These are phyloP conservation scores for Tagetes patula DNA, from an alignment of 129 eudicot species.

Conservation along the genomic window DNA sequence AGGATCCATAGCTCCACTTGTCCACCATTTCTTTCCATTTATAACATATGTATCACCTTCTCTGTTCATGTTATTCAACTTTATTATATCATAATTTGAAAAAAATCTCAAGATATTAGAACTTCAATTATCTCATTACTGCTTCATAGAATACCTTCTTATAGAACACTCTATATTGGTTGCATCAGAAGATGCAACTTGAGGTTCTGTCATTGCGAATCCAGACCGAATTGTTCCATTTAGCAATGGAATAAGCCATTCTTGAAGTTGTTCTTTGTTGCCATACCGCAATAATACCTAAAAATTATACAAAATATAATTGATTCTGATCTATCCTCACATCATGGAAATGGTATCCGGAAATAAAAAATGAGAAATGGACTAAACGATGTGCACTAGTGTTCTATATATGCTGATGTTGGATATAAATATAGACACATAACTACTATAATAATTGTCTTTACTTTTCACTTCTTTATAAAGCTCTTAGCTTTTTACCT, in stretches of 20 bases:
- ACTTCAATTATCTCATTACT: neutral
- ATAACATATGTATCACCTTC: constrained; percentile 80
- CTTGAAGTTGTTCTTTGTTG: constrained; percentile 72
- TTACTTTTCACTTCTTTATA: neutral
- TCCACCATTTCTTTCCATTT: constrained; percentile 98
- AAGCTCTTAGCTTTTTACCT: constrained; percentile 50
- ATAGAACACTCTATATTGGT: constrained; percentile 96
- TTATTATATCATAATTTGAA: constrained; percentile 6
- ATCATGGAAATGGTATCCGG: constrained; percentile 9
- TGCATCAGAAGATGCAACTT: constrained; percentile 97
- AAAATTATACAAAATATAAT: neutral
- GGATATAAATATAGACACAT: neutral
- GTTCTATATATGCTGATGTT: neutral
- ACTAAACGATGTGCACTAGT: neutral
- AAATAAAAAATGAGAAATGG: constrained; percentile 2
- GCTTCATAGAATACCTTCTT: constrained; percentile 45
- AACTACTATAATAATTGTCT: neutral
- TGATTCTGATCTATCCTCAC: neutral
- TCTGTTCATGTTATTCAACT: constrained; percentile 42
- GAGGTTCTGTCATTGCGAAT: constrained; percentile 98
- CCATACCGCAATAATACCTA: constrained; percentile 97
- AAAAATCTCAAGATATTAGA: constrained; percentile 19
- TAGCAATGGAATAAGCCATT: constrained; percentile 96
- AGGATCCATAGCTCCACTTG: constrained; percentile 99
- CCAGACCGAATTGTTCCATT: constrained; percentile 95